Percentiles rank a stretch among this genome's conserved stretches.
These are phyloP conservation scores for Bryopsis sp. DNA, from an alignment of 139 green algal genomes.

Conservation along the genomic window DNA sequence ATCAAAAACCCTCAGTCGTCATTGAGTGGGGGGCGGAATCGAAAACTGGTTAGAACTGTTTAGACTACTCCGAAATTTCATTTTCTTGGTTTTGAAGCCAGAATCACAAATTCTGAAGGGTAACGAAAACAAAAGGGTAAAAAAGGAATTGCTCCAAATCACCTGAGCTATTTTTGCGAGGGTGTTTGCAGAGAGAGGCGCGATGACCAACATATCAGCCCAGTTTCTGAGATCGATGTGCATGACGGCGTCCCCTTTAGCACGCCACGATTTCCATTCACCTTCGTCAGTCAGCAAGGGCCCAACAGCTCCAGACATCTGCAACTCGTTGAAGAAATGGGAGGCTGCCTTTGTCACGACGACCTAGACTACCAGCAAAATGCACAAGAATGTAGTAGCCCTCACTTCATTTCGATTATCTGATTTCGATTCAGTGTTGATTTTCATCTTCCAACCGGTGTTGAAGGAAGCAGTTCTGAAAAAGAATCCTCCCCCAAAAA, in stretches of 20 bases:
- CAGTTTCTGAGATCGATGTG: constrained; percentile 88
- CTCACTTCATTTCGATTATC: neutral
- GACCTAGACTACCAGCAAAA: constrained; percentile 8
- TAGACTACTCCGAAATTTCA: too few species aligned
- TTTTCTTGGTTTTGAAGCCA: too few species aligned
- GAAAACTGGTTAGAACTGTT: neutral
- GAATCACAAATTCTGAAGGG: too few species aligned
- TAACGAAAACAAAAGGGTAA: too few species aligned
- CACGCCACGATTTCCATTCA: neutral
- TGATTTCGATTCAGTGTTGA: neutral
- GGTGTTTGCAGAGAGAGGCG: constrained; percentile 88
- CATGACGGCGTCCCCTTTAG: constrained; percentile 67
- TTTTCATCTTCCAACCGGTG: neutral
- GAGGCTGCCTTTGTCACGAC: neutral
- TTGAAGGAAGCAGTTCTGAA: neutral
- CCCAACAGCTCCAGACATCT: neutral
- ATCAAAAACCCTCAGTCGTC: too few species aligned
- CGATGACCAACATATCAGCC: constrained; percentile 85
- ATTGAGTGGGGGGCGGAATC: neutral
- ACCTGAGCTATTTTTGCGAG: constrained; percentile 86
- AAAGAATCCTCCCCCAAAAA: neutral
- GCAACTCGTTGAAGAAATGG: neutral
- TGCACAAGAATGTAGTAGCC: neutral
- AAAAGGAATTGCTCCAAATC: too few species aligned
- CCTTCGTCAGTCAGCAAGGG: constrained; percentile 6